phyloP scores from a whole-genome alignment of 2,329 filamentous ascomycete genomes.

The Aspergillus sp. region DNA sequence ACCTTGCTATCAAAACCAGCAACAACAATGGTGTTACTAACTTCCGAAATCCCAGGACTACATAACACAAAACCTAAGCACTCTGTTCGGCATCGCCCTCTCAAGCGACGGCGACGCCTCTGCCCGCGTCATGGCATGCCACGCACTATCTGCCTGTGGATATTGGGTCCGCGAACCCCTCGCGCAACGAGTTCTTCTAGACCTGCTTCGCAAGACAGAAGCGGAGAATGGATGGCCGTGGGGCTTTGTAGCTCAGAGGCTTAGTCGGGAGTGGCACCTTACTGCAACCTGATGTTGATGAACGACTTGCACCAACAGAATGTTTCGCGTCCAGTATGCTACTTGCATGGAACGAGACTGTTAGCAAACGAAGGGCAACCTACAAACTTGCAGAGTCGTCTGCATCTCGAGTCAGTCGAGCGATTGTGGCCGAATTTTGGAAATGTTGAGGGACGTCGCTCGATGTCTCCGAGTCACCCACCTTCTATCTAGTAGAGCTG shows the following conservation, averaged over 20 bases:
- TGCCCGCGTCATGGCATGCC: conserved; percentile 38
- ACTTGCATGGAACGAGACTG: no score
- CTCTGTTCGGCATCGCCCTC: conserved; percentile 39
- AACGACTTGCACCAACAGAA: no score
- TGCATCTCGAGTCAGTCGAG: no score
- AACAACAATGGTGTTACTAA: neutral
- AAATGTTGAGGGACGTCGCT: no score
- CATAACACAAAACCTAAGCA: conserved; percentile 33
- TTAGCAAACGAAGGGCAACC: no score
- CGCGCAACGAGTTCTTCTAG: conserved; percentile 28
- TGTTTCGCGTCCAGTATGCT: no score
- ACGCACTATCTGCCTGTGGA: conserved; percentile 38
- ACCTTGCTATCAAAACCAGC: neutral
- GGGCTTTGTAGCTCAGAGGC: conserved; percentile 25
- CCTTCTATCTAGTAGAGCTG: no score
- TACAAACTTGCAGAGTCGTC: no score
- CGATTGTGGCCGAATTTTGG: no score
- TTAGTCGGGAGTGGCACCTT: conserved; percentile 25
- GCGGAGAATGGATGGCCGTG: conserved; percentile 31
- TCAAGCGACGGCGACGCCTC: conserved; percentile 40
- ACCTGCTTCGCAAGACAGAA: conserved; percentile 29
- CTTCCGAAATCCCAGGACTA: conserved; percentile 24
- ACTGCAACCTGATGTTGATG: conserved; percentile 9
- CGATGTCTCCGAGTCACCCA: no score
- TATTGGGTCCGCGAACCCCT: conserved; percentile 38